Evolutionary conservation across 1,139 yeast species (phyloP).

Genomic region (Blastobotrys serpentis): DNA sequence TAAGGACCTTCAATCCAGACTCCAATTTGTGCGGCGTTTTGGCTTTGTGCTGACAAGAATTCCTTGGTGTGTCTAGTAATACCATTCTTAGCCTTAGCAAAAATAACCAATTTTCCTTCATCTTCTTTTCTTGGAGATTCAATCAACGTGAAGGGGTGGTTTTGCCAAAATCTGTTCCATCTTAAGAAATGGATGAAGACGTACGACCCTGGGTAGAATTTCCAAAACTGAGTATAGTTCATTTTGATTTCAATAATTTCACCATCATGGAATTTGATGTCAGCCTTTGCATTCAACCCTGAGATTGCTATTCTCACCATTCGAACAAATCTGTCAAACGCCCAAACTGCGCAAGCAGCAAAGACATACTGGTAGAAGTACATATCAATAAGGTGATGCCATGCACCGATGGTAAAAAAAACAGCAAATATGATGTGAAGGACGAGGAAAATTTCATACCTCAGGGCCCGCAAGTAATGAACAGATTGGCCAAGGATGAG

Average conservation of each 20-base stretch:
- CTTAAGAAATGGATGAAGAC: constrained; percentile 55
- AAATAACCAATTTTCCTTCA: constrained; percentile 18
- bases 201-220: constrained; percentile 55
- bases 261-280: constrained; percentile 34
- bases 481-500: constrained; percentile 49
- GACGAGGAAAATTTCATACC: constrained; percentile 63
- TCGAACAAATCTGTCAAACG: constrained; percentile 42
- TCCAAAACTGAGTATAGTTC: constrained; percentile 38
- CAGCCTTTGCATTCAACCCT: constrained; percentile 44
- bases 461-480: constrained; percentile 50
- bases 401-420: constrained; percentile 56
- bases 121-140: constrained; percentile 23
- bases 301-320: constrained; percentile 39
- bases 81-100: constrained; percentile 22
- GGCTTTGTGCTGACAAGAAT: constrained; percentile 5
- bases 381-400: constrained; percentile 48
- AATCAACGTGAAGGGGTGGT: constrained; percentile 66
- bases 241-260: constrained; percentile 34
- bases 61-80: constrained; percentile 19
- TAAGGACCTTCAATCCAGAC: constrained; percentile 60
- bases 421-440: constrained; percentile 59
- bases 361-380: constrained; percentile 37
- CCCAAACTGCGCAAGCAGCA: constrained; percentile 44
- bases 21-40: constrained; percentile 22
- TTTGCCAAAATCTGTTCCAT: constrained; percentile 47